Conservation (phyloP, 164 flowering plant genomes). For the Nymphaea thermarum region DNA sequence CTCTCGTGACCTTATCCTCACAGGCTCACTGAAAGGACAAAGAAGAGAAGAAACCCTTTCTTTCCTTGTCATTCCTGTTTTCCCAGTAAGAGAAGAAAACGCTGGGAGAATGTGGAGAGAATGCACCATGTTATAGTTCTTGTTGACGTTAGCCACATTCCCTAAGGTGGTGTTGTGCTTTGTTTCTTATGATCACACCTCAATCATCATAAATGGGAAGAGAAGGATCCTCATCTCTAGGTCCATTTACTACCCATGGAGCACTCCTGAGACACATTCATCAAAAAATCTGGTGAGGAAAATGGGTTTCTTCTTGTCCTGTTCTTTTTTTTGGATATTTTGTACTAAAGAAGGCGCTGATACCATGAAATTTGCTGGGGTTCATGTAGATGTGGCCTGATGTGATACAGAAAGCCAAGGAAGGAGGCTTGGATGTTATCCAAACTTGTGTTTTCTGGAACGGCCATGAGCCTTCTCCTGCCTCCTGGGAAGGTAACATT, state of each 20-base stretch:
- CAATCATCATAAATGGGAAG: conserved; percentile 12
- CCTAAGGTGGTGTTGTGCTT: conserved; percentile 6
- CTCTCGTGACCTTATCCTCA: too few species aligned
- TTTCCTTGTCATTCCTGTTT: too few species aligned
- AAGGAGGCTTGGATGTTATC: conserved; percentile 72
- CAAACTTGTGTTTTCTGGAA: conserved; percentile 92
- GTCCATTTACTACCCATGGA: conserved; percentile 11
- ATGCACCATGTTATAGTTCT: too few species aligned
- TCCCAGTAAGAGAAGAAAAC: too few species aligned
- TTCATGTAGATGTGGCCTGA: too few species aligned
- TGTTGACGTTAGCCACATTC: too few species aligned
- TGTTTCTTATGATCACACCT: conserved; percentile 9
- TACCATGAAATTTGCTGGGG: too few species aligned
- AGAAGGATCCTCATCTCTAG: conserved; percentile 13
- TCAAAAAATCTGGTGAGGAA: neutral
- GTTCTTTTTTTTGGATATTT: neutral
- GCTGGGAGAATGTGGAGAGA: too few species aligned
- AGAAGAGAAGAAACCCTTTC: too few species aligned
- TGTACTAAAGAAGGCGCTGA: conserved; percentile 35
- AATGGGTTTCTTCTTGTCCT: neutral
- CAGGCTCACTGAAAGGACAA: too few species aligned
- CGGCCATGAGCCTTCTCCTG: conserved; percentile 69
- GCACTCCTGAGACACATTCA: conserved; percentile 10
- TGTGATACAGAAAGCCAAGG: conserved; percentile 61
- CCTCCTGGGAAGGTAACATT: conserved; percentile 44